Evolutionary conservation across 352 stramenopile genomes (phyloP).

Genomic region (Saprolegnia parasitica): DNA sequence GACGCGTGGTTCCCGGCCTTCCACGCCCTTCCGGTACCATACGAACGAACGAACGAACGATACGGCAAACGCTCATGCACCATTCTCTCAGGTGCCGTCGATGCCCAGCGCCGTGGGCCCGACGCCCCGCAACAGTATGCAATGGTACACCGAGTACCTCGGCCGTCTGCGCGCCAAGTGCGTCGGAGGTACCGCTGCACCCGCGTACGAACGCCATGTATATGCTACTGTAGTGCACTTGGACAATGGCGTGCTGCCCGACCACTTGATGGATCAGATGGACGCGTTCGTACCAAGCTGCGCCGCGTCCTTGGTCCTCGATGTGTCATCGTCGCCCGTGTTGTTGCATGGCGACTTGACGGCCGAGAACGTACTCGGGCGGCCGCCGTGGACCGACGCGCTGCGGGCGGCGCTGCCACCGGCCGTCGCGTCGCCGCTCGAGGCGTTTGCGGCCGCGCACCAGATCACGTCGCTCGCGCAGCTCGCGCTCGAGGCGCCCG

Average conservation of each 20-base stretch:
- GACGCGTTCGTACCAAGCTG: constrained; percentile 50
- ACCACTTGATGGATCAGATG: constrained; percentile 54
- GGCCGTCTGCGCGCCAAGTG: constrained; percentile 55
- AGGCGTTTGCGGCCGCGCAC: not conserved
- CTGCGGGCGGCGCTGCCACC: not conserved
- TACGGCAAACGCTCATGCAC: not conserved
- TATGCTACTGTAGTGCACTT: constrained; percentile 48
- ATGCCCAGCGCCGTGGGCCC: not conserved
- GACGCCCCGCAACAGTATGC: constrained; percentile 4
- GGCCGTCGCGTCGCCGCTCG: not conserved
- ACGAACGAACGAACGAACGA: no score
- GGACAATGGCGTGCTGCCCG: constrained; percentile 48
- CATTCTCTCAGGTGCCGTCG: constrained; percentile 5
- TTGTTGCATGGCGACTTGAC: constrained; percentile 79
- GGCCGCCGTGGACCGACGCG: not conserved
- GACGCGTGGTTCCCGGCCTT: constrained; percentile 52
- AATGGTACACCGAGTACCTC: constrained; percentile 81
- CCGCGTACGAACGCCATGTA: constrained; percentile 14
- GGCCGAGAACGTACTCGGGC: constrained; percentile 79
- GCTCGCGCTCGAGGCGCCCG: not conserved
- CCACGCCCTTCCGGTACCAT: constrained; percentile 38
- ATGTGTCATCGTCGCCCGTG: constrained; percentile 37
- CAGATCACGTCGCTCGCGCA: not conserved
- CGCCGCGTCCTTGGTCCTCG: constrained; percentile 34
- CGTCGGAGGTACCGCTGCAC: constrained; percentile 54